Evolutionary conservation across 371 early-diverging fungal species (phyloP).

Genomic region (Rhizopus stolonifer): DNA sequence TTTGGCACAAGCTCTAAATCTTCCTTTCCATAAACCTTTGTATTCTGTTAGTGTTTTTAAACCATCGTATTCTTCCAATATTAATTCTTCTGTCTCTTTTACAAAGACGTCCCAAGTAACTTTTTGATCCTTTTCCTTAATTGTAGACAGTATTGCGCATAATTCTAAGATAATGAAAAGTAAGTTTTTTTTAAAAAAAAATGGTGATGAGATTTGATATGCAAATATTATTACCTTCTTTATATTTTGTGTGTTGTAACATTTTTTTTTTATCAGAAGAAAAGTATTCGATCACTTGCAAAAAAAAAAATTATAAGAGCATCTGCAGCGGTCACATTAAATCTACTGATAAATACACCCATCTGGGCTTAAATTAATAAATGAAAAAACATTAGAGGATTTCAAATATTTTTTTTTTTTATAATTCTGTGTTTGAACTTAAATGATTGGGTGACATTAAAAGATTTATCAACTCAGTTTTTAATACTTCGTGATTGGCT

Average conservation of each 20-base stretch:
- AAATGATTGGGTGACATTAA: too few species aligned
- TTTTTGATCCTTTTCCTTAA: constrained; percentile 1
- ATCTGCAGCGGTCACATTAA: too few species aligned
- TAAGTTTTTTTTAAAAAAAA: neutral
- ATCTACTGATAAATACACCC: too few species aligned
- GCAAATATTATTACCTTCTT: constrained; percentile 1
- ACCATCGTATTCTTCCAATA: neutral
- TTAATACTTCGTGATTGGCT: too few species aligned
- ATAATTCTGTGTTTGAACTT: too few species aligned
- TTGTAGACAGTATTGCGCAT: constrained; percentile 4
- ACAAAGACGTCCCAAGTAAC: constrained; percentile 2
- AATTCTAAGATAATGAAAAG: constrained; percentile 1
- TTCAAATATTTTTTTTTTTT: too few species aligned
- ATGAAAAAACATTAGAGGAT: too few species aligned
- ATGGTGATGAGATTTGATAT: constrained; percentile 2
- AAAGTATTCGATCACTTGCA: too few species aligned
- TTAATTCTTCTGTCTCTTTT: constrained; percentile 6
- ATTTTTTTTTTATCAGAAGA: too few species aligned
- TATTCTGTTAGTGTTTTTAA: neutral
- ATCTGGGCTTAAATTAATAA: too few species aligned
- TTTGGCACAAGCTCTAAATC: constrained; percentile 4
- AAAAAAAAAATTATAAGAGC: too few species aligned
- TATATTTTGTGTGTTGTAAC: constrained; percentile 2
- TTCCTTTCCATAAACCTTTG: neutral
- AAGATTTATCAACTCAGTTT: too few species aligned